Evolutionary conservation across 805 yeast species (phyloP), one percentile per base, ranked within the genome.

Genomic region (Pichia gijzeniarum): DNA sequence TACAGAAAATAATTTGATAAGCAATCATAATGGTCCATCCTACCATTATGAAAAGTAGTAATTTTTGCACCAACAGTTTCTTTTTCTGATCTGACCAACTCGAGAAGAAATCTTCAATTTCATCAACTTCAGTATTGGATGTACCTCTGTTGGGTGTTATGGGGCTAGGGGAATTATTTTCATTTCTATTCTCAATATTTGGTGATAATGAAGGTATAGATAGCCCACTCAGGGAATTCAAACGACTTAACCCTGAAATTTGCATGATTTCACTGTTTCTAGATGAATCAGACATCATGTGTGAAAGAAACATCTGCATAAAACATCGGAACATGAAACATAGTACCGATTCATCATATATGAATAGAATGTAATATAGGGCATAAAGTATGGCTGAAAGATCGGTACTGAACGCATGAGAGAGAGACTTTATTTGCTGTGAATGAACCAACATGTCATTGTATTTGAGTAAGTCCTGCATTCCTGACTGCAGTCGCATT

Each of bases 1-100:
- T 53, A 7, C 68, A 64, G 10, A 62, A 61, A 2, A 65, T 22
- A n/a, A 72, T 47, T 48, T 74, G 72, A 5, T 62, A 49, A 3
- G 68, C 50, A 12, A 69, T 51, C n/a, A 61, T 61, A 2, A 56
- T 19, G 0, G 45, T 6, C 43, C 67, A 62, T 38, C 28, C 28
- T 14, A 61, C 39, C 2, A 49, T 21, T 2, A 62, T 17, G 1
- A 62, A 45, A 13, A 60, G n/a, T 14, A 53, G 42, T 5, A 69
- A 48, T 10, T 64, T 56, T 22, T 31, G 33, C 4, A 41, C 42
- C 14, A 45, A 5, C 5, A 18, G 27, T 19, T 28, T 38, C 22
- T 32, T 38, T 14, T 41, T 12, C 4, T 9, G 13, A 6, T 6
- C 34, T 19, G 36, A 13, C 40, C 41, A 37, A 4, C 21, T 19